A percentile compares a stretch with the other conserved stretches of the same genome.
Conservation (phyloP, 1,284 basidiomycete genomes). For the Ceratobasidium papillatum region DNA sequence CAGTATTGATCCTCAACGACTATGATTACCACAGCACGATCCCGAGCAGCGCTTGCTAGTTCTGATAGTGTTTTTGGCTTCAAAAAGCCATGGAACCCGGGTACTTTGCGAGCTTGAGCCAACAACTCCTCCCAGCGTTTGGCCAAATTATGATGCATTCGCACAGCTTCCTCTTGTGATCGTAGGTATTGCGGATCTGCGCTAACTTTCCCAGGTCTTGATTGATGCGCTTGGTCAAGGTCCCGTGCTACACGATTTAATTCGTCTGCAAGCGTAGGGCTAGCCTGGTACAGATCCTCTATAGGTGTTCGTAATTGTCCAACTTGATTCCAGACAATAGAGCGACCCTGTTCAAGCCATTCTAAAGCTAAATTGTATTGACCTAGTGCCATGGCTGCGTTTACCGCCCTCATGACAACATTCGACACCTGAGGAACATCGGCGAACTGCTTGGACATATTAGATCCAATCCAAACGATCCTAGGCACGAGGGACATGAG, state of each 20-base stretch:
- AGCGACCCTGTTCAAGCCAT: slow-evolving; percentile 48
- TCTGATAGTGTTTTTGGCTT: neutral
- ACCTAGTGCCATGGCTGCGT: neutral
- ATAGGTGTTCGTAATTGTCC: neutral
- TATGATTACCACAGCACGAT: neutral
- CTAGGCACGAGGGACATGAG: slow-evolving; percentile 8
- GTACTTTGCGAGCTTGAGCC: neutral
- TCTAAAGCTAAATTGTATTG: slow-evolving; percentile 46
- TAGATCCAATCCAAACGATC: slow-evolving; percentile 1
- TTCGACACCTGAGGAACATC: neutral
- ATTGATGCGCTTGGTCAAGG: neutral
- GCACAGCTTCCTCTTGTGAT: neutral
- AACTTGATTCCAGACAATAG: neutral
- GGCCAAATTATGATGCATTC: neutral
- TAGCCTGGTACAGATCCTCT: neutral
- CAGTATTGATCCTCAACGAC: neutral
- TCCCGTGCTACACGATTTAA: neutral
- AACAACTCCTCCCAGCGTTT: slow-evolving; percentile 8
- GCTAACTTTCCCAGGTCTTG: neutral
- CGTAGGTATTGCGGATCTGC: neutral
- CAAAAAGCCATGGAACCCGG: slow-evolving; percentile 14
- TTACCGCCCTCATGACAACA: neutral
- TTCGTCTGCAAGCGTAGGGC: neutral
- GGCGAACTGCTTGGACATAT: neutral
- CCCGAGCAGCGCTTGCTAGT: neutral